Conservation (phyloP, 2,329 filamentous ascomycete genomes). For the Colletotrichum siamense region DNA sequence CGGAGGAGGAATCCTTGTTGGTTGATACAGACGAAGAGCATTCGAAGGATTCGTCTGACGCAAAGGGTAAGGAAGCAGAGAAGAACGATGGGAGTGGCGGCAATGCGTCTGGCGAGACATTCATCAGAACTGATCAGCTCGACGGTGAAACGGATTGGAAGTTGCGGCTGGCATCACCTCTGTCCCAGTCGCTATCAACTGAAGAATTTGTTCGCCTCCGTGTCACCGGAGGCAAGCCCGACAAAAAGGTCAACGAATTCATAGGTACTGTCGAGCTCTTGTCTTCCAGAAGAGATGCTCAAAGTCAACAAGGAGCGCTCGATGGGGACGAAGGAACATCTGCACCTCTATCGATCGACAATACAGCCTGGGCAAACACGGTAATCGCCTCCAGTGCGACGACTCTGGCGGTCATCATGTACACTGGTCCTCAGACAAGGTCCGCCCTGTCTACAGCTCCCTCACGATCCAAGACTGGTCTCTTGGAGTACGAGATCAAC, state of each 20-base stretch:
- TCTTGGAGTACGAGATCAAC: slow-evolving; percentile 96
- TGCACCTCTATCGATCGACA: slow-evolving; percentile 86
- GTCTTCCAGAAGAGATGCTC: slow-evolving; percentile 56
- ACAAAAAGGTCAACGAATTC: slow-evolving; percentile 95
- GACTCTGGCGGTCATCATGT: slow-evolving; percentile 88
- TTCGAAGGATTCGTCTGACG: slow-evolving; percentile 23
- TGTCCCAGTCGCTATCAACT: slow-evolving; percentile 80
- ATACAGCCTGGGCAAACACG: slow-evolving; percentile 98
- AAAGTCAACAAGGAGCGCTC: slow-evolving; percentile 43
- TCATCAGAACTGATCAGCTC: slow-evolving; percentile 95
- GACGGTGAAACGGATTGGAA: slow-evolving; percentile 99
- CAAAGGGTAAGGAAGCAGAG: slow-evolving; percentile 38
- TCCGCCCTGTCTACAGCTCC: slow-evolving; percentile 92
- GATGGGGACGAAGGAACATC: slow-evolving; percentile 54
- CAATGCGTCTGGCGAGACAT: slow-evolving; percentile 79
- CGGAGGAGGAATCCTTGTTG: slow-evolving; percentile 42
- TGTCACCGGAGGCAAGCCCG: slow-evolving; percentile 87
- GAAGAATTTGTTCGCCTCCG: slow-evolving; percentile 73
- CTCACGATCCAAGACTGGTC: slow-evolving; percentile 90
- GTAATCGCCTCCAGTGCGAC: slow-evolving; percentile 92
- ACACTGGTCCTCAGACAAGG: slow-evolving; percentile 92
- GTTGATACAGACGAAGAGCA: slow-evolving; percentile 44
- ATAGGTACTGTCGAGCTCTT: slow-evolving; percentile 84
- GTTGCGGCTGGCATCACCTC: slow-evolving; percentile 81
- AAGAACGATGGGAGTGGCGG: slow-evolving; percentile 34